Base-by-base conservation (phyloP, 2,329 filamentous ascomycete genomes). In the Colletotrichum sp. region DNA sequence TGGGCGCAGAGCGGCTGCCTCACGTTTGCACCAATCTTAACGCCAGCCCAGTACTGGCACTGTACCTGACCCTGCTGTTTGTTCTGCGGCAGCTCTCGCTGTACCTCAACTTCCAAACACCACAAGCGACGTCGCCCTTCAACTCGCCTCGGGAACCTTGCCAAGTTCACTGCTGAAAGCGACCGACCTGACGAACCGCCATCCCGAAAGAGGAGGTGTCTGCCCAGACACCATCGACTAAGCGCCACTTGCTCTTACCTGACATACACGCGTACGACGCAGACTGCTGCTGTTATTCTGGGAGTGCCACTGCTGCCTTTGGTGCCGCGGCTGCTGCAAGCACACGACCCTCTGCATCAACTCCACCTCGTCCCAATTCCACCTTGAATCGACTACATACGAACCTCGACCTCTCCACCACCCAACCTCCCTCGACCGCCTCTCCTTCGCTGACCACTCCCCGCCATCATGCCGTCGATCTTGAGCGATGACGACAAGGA, bases 401-500 rank as follows among this genome's bases (percentile, higher is more conserved):
- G 68, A 76, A 64, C 59, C 39, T 44, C 74, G 63, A 67, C 62
- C 72, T 61, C 69, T 76, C 59, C 13, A 57, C 55, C 59, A 34
- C 30, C 32, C 73, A 15, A 61, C 64, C 67, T 59, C 32, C 52
- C 27, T 27, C 67, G 64, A 71, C 59, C 36, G 25, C 44, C 30
- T 44, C 57, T 32, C 74, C 65, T 64, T 57, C 34, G 36, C 74
- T 63, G 65, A 73, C 49, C 19, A 57, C 49, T 52, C 69, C 34
- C 77, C 63, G 73, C 78, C 83, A 86, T 80, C 78, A 92, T 92
- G 90, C 90, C 90, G 81, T 91, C 90, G 57, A 90, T 98, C 79
- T 92, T 99, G 73, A 95, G 90, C 84, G 96, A 98, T 82, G 94
- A 96, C 82, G 97, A 99, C 88, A 98, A 98, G 90, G 95, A 98